Evolutionary conservation across 495 filamentous ascomycete species (phyloP), one percentile per base, ranked within the genome.

Genomic region (Neurospora sp.): DNA sequence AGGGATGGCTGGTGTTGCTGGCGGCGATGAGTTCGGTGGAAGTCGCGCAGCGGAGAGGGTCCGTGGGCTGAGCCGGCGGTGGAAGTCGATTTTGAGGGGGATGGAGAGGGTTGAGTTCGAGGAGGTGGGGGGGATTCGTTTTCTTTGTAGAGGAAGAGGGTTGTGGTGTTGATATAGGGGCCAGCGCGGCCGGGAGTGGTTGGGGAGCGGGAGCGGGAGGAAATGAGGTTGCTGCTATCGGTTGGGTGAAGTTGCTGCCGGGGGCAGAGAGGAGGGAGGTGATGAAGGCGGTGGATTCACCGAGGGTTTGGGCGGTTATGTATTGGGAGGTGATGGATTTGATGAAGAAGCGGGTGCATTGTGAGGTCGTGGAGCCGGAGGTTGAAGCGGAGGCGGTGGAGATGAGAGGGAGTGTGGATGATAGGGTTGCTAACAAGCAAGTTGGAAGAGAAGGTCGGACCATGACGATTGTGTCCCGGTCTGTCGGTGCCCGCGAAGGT

Each of bases 1-100:
- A 80, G 37, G 82, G 75, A 70, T 76, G 72, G 18, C 44, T 7
- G 45, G 75, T 20, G 72, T 76, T 31, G 42, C 80, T 77, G n/a
- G 83, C 82, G 31, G 83, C 77, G 65, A 85, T 81, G 74, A 87
- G 73, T 75, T 87, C 85, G 59, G 80, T 84, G 78, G 82, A 85
- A 44, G 84, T 80, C 5, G 84, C 83, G 80, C 85, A 87, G 42
- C 77, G 72, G 7, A 74, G 75, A 16, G 80, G 22, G 22, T 27
- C 22, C 85, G 69, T 72, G 68, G 16, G 69, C 70, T 41, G 70
- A 74, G 39, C 76, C 1, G 22, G 22, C 22, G 77, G 45, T 70
- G 61, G 68, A 75, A 69, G 72, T 76, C 74, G 73, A 76, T 75
- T 27, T 68, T 70, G 16, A 79, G 31, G 9, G 73, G 69, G 8